A percentile compares a stretch with the other conserved stretches of the same genome.
phyloP scores from a whole-genome alignment of 768 basidiomycete genomes.

The Kwoniella bestiolae region DNA sequence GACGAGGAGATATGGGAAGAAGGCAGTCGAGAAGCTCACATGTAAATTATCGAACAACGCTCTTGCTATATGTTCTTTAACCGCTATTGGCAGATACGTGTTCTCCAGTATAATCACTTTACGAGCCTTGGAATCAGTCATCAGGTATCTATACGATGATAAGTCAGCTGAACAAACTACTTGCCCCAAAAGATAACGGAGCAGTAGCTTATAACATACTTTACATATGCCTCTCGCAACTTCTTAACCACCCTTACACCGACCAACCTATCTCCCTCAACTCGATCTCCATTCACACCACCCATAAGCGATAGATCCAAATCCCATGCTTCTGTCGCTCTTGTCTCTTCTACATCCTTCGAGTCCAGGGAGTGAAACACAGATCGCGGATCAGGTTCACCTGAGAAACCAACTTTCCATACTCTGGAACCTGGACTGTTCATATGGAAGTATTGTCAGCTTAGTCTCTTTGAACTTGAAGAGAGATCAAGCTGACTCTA shows the following conservation, averaged over 20 bases:
- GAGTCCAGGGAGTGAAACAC: conserved; percentile 66
- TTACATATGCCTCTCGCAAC: conserved; percentile 78
- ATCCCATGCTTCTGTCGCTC: conserved; percentile 43
- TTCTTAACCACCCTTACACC: conserved; percentile 71
- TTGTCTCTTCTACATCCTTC: conserved; percentile 10
- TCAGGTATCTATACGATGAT: conserved; percentile 67
- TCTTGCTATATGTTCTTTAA: conserved; percentile 85
- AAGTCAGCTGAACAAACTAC: no score
- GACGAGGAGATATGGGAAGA: not conserved
- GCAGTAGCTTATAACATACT: conserved; percentile 62
- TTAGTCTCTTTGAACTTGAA: not conserved
- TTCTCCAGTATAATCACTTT: conserved; percentile 93
- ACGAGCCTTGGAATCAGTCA: conserved; percentile 92
- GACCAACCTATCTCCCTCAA: conserved; percentile 75
- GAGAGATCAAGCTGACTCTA: conserved; percentile 63
- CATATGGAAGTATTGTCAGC: not conserved
- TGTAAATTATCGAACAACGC: conserved; percentile 88
- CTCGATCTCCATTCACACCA: conserved; percentile 42
- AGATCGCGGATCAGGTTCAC: conserved; percentile 86
- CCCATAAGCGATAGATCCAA: conserved; percentile 44
- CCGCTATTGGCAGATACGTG: conserved; percentile 78
- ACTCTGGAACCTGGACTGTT: conserved; percentile 76
- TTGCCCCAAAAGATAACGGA: no score
- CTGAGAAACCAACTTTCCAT: conserved; percentile 98
- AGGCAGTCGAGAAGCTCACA: conserved; percentile 60